These are phyloP conservation scores for Pleurotus platypus DNA, from an alignment of 768 basidiomycete species.

Conservation along the genomic window DNA sequence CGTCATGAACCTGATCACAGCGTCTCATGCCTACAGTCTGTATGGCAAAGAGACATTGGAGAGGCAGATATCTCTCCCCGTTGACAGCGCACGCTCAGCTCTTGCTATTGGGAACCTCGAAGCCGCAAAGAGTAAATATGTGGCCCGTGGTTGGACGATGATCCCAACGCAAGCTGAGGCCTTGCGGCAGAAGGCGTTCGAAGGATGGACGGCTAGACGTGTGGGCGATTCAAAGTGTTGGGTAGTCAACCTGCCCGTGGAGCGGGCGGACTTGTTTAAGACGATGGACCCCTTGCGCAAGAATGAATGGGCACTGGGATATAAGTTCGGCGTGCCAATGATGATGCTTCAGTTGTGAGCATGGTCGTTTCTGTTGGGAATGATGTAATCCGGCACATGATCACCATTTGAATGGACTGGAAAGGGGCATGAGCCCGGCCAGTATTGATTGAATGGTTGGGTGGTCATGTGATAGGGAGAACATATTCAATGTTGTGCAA, in stretches of 20 bases:
- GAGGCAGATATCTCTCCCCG: neutral
- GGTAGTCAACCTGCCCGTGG: neutral
- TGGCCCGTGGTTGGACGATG: conserved; percentile 2
- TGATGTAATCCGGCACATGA: no score
- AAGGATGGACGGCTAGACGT: neutral
- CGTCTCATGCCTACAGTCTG: conserved; percentile 32
- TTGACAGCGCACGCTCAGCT: neutral
- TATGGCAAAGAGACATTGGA: conserved; percentile 37
- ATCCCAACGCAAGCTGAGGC: neutral
- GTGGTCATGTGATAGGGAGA: no score
- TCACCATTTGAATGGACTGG: no score
- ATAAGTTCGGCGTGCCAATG: neutral
- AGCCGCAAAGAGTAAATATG: neutral
- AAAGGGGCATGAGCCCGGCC: no score
- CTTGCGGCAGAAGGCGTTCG: neutral
- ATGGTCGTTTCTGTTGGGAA: no score
- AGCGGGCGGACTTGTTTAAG: neutral
- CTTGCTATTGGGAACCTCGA: neutral
- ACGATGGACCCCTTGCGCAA: neutral
- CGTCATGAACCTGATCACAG: conserved; percentile 42
- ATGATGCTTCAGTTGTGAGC: no score
- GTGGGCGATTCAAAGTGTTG: neutral
- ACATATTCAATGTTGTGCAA: no score
- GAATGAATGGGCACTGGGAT: neutral
- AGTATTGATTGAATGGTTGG: no score